These are phyloP conservation scores for Senecio squalidus DNA, from an alignment of 140 eudicot species.

Conservation along the genomic window DNA sequence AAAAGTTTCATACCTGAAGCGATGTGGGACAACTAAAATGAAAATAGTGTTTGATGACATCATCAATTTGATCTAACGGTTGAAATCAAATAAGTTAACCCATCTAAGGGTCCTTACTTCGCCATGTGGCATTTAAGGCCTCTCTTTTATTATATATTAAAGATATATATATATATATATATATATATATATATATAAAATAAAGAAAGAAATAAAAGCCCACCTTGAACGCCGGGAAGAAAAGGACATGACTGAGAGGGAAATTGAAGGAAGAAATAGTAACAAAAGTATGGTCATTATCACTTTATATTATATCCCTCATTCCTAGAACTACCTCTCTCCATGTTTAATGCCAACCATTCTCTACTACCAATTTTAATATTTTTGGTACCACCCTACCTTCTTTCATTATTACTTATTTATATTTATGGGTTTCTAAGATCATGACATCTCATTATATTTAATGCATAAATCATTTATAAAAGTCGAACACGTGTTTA, in stretches of 20 bases:
- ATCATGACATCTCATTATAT: constrained; percentile 3
- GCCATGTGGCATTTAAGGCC: too few species aligned
- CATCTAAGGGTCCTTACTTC: too few species aligned
- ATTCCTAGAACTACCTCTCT: constrained; percentile 35
- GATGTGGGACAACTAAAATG: too few species aligned
- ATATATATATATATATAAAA: not conserved
- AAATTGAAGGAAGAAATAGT: constrained; percentile 19
- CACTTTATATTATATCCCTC: constrained; percentile 30
- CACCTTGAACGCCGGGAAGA: constrained; percentile 54
- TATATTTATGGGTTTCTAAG: not conserved
- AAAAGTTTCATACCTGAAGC: too few species aligned
- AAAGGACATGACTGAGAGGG: constrained; percentile 36
- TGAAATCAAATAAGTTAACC: too few species aligned
- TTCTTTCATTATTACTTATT: constrained; percentile 7
- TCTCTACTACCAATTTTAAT: constrained; percentile 17
- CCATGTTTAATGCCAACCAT: constrained; percentile 33
- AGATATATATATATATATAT: too few species aligned
- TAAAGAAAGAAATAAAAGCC: constrained; percentile 6
- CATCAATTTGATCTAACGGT: too few species aligned
- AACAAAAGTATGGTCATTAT: constrained; percentile 37
- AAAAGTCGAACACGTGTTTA: not conserved
- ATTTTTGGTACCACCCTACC: constrained; percentile 30
- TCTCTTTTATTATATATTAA: too few species aligned
- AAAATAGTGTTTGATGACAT: too few species aligned
- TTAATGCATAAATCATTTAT: too few species aligned